These are phyloP conservation scores for Warburgia ugandensis DNA, from an alignment of 164 flowering plant genomes.

Conservation along the genomic window DNA sequence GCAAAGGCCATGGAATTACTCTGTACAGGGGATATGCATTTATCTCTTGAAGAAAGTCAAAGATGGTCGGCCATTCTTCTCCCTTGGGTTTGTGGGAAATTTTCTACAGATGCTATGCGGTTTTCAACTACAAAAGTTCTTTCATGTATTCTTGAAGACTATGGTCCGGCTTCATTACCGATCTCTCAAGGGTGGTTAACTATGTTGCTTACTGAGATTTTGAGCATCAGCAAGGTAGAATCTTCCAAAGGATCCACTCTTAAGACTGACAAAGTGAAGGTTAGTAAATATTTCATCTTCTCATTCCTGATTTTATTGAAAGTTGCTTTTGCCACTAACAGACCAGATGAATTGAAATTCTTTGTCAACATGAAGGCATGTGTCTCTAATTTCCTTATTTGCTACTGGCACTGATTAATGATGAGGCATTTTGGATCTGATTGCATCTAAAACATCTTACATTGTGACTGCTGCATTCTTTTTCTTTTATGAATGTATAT, in stretches of 20 bases:
- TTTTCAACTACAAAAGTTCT: slow-evolving; percentile 68
- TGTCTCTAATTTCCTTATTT: too few relatives aligned
- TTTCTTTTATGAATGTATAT: too few relatives aligned
- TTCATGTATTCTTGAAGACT: slow-evolving; percentile 71
- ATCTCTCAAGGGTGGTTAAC: slow-evolving; percentile 96
- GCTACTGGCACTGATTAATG: too few relatives aligned
- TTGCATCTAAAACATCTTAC: too few relatives aligned
- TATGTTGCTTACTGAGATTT: slow-evolving; percentile 51
- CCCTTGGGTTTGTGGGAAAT: slow-evolving; percentile 67
- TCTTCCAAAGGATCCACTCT: slow-evolving; percentile 41
- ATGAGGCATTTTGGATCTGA: too few relatives aligned
- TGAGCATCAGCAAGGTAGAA: slow-evolving; percentile 35
- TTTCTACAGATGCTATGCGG: slow-evolving; percentile 45
- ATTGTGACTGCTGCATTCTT: too few relatives aligned
- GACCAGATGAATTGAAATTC: too few relatives aligned
- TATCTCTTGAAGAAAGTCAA: slow-evolving; percentile 86
- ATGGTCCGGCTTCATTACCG: slow-evolving; percentile 73
- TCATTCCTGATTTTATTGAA: too few relatives aligned
- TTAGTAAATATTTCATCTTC: slow-evolving; percentile 9
- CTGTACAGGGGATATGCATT: slow-evolving; percentile 44
- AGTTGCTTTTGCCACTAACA: too few relatives aligned
- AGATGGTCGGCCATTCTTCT: slow-evolving; percentile 82
- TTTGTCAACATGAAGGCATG: too few relatives aligned
- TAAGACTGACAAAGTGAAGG: slow-evolving; percentile 69
- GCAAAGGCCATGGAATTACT: slow-evolving; percentile 79